Conservation (phyloP, 805 yeast species). For the Barnettozyma sucrosica region DNA sequence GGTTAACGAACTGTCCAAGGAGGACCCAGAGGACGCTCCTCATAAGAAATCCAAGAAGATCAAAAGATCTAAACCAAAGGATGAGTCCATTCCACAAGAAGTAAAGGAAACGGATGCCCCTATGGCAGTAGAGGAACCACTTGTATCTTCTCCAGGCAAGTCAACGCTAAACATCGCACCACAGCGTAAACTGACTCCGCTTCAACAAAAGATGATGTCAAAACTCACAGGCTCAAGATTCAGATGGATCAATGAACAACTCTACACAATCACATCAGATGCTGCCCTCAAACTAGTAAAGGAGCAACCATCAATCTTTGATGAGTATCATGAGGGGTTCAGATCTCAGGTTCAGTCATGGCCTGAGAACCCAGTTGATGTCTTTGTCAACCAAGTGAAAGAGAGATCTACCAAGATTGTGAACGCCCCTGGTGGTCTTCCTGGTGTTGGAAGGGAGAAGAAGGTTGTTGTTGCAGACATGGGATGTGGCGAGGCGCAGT, state of each 20-base stretch:
- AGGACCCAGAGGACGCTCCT: constrained; percentile 11
- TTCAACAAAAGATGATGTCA: constrained; percentile 93
- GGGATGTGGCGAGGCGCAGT: constrained; percentile 98
- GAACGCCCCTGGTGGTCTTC: constrained; percentile 94
- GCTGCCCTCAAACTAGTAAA: constrained; percentile 68
- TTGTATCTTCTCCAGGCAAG: constrained; percentile 9
- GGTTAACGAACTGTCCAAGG: constrained; percentile 1
- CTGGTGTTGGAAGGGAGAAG: constrained; percentile 49
- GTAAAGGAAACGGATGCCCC: not conserved
- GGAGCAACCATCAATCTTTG: constrained; percentile 82
- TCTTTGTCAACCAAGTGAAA: constrained; percentile 68
- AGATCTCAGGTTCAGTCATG: constrained; percentile 91
- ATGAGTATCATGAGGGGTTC: constrained; percentile 94
- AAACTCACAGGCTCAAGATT: constrained; percentile 92
- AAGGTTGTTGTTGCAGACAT: constrained; percentile 87
- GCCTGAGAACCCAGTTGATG: constrained; percentile 99
- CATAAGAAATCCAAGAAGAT: constrained; percentile 12
- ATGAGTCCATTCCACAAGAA: constrained; percentile 1
- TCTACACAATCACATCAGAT: constrained; percentile 81
- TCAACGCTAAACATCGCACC: constrained; percentile 20
- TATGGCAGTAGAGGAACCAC: constrained; percentile 1
- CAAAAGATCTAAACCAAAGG: constrained; percentile 7
- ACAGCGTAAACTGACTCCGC: constrained; percentile 61
- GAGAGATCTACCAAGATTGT: constrained; percentile 56
- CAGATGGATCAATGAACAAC: constrained; percentile 96